Conservation (phyloP, 2,329 filamentous ascomycete genomes). For the Cercospora nicotianae region DNA sequence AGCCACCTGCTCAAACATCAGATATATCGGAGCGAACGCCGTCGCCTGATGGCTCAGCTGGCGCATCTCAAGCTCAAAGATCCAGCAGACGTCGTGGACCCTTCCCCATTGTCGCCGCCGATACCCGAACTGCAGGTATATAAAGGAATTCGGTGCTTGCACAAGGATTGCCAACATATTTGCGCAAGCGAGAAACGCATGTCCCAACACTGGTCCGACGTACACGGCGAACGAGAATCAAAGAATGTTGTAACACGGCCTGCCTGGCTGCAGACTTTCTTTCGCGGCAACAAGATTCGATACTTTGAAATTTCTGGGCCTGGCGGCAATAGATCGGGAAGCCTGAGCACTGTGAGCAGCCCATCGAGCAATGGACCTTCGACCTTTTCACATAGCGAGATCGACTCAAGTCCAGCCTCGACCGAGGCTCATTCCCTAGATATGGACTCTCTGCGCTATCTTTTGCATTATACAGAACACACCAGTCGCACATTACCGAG, state of each 20-base stretch:
- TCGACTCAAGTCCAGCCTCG: not conserved
- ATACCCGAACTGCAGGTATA: slow-evolving; percentile 20
- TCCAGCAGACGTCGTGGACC: slow-evolving; percentile 14
- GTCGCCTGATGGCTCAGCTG: slow-evolving; percentile 17
- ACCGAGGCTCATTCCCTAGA: slow-evolving; percentile 2
- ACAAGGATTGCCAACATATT: slow-evolving; percentile 18
- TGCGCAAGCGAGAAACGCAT: slow-evolving; percentile 27
- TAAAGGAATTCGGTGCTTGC: slow-evolving; percentile 17
- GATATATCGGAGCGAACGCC: slow-evolving; percentile 24
- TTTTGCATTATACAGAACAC: slow-evolving; percentile 14
- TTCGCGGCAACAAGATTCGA: slow-evolving; percentile 26
- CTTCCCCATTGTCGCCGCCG: slow-evolving; percentile 11
- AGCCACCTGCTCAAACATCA: slow-evolving; percentile 24
- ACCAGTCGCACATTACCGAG: slow-evolving; percentile 10
- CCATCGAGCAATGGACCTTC: slow-evolving; percentile 5
- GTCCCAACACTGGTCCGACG: slow-evolving; percentile 23
- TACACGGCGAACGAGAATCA: slow-evolving; percentile 24
- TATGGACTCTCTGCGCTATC: slow-evolving; percentile 19
- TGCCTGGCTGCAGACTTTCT: slow-evolving; percentile 27
- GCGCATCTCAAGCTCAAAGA: slow-evolving; percentile 20
- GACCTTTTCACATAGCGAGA: not conserved
- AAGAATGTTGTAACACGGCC: slow-evolving; percentile 20
- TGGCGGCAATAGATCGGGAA: not conserved
- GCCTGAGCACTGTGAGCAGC: slow-evolving; percentile 6
- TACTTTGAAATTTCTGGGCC: slow-evolving; percentile 25